Evolutionary conservation across 805 yeast genomes (phyloP), one percentile per base, ranked within the genome.

Genomic region (Scheffersomyces amazonensis): DNA sequence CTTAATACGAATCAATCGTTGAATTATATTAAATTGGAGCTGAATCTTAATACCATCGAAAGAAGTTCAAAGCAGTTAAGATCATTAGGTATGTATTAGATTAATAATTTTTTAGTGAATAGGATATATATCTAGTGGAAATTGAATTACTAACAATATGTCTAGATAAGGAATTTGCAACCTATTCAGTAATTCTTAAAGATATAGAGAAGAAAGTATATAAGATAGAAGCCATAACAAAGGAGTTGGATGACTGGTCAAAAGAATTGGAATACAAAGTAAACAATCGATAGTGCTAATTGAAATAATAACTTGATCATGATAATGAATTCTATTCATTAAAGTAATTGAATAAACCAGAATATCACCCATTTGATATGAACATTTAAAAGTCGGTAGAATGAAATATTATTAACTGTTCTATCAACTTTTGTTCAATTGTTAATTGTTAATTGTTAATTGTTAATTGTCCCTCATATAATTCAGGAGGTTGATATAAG

Each of bases 191-290:
- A 39, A 51, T 48, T 38, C 46, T 56, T 41, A 62, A 44, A 17
- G 54, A 53, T 3, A 53, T 73, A 12, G 70, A 64, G 30, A 31
- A 40, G 5, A 54, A 66, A 37, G 65, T 75, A 2, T 60, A 53
- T 3, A 64, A 65, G 27, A 53, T 80, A 22, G 78, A 73, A 34
- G 55, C 50, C 2, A 45, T 84, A 3, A 70, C 75, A 9, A 58
- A 61, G 17, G 89, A 85, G 45, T 49, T 85, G 24, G 86, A 82
- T 40, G 75, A 71, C 42, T 81, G 84, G 77, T 69, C 81, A 5
- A 56, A 64, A 18, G 86, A 81, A 48, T 49, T 81, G 35, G 78
- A 70, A 31, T 67, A 67, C 4, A 76, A 78, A 49, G 48, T 40
- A 12, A 35, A 37, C 6, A n/a, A 19, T 30, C 5, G 32, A 35